Base-by-base conservation (phyloP, 495 filamentous ascomycete species). In the Trichoderma asperelloides region DNA sequence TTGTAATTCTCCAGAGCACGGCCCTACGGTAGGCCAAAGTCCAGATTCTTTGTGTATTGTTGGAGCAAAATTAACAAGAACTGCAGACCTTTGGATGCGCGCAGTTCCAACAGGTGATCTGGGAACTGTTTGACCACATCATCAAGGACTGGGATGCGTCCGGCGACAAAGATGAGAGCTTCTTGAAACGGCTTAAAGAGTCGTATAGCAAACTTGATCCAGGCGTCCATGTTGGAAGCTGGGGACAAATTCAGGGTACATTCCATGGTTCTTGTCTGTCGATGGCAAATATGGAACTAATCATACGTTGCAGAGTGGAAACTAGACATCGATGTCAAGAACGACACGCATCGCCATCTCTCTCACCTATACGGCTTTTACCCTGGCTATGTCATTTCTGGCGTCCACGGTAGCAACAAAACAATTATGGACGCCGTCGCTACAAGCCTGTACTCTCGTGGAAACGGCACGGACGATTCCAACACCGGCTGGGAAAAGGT, bases 401-500 rank as follows among this genome's bases (percentile, higher is more conserved):
- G 27, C 18, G 43, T 23, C 21, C 75, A 68, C 68, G 69, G 63
- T 47, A 68, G 37, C 69, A 79, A 79, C 64, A 37, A 66, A 5
- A 76, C 76, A 0, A 74, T 82, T 57, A 68, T 72, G 67, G 65
- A 69, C 28, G 82, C 82, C 11, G 78, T 85, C 27, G 67, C 67
- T 45, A 79, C 75, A 1, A 76, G 76, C 0, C 73, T 85, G 11
- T 70, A 40, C 33, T 64, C 62, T 11, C 62, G 62, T 18, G 62
- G 62, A 9, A 69, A 63, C 69, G 74, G 45, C 78, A 81, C 40
- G 33, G 65, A 69, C 8, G 83, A 86, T 66, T 72, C 78, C 2
- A 80, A 86, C 67, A 73, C 83, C 3, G 83, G 83, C 6, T 85
- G 83, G 83, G 81, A 76, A 57, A 86, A 86, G 68, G 79, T 85